Evolutionary conservation across 495 filamentous ascomycete species (phyloP).

Genomic region (Penicillium bovifimosum): DNA sequence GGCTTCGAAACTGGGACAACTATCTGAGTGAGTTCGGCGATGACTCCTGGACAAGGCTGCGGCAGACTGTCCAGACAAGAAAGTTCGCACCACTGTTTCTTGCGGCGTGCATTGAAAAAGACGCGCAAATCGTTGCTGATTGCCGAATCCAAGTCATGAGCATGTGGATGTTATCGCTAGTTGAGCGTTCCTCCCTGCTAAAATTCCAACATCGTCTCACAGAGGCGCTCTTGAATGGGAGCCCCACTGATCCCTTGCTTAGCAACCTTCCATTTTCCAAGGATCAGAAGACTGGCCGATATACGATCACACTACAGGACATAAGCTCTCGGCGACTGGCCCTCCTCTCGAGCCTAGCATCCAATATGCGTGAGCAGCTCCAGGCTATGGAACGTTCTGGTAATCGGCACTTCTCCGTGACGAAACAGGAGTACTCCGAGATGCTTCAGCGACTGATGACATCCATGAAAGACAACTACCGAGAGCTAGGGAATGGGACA

Average conservation of each 20-base stretch:
- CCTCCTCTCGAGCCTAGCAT: slow-evolving; percentile 55
- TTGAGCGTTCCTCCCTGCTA: slow-evolving; percentile 59
- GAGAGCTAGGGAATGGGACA: slow-evolving; percentile 46
- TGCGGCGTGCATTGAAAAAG: slow-evolving; percentile 49
- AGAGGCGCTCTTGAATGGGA: slow-evolving; percentile 47
- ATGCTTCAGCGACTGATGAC: slow-evolving; percentile 55
- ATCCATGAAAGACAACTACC: slow-evolving; percentile 64
- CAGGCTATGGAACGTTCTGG: slow-evolving; percentile 31
- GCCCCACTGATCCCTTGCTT: slow-evolving; percentile 45
- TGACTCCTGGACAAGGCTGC: slow-evolving; percentile 58
- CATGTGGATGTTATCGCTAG: slow-evolving; percentile 57
- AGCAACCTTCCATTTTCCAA: slow-evolving; percentile 58
- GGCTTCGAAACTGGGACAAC: slow-evolving; percentile 48
- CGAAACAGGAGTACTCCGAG: slow-evolving; percentile 50
- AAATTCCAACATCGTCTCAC: slow-evolving; percentile 65
- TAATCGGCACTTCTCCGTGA: slow-evolving; percentile 24
- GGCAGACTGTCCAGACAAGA: slow-evolving; percentile 57
- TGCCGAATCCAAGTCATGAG: slow-evolving; percentile 46
- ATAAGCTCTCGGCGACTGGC: slow-evolving; percentile 53
- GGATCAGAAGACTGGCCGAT: slow-evolving; percentile 32
- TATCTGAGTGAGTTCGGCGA: slow-evolving; percentile 52
- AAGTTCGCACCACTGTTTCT: slow-evolving; percentile 61
- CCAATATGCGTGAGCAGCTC: slow-evolving; percentile 58
- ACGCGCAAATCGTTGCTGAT: slow-evolving; percentile 34
- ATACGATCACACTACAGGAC: slow-evolving; percentile 49